Percentiles rank a stretch among this genome's conserved stretches.
phyloP scores from a whole-genome alignment of 768 basidiomycete species.

The Russula brevipes region DNA sequence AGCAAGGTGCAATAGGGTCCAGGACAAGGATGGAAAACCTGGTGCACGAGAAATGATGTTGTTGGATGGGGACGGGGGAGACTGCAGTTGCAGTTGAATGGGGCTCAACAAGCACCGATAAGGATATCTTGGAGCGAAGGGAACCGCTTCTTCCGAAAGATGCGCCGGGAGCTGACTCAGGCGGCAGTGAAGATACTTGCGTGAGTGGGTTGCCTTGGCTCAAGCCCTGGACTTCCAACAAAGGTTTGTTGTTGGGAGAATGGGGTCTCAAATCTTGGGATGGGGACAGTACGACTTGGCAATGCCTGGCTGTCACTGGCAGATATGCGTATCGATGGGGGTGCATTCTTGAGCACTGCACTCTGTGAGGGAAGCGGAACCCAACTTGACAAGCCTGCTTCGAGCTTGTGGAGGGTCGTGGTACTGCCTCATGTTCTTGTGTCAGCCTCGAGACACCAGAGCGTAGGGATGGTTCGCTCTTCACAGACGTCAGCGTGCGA shows the following conservation, averaged over 20 bases:
- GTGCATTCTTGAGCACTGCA: neutral
- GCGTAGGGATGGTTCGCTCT: slow-evolving; percentile 16
- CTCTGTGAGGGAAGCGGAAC: neutral
- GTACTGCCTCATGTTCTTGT: neutral
- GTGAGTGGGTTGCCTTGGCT: slow-evolving; percentile 37
- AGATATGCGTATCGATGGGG: slow-evolving; percentile 13
- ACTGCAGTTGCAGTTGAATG: too few relatives aligned
- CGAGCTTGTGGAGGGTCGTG: neutral
- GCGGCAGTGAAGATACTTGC: slow-evolving; percentile 37
- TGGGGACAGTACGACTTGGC: neutral
- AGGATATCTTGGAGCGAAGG: slow-evolving; percentile 59
- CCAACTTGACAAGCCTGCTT: neutral
- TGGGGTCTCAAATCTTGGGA: neutral
- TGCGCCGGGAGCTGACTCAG: slow-evolving; percentile 35
- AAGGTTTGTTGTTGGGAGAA: slow-evolving; percentile 18
- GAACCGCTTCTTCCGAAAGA: slow-evolving; percentile 31
- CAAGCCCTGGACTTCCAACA: slow-evolving; percentile 32
- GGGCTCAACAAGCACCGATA: slow-evolving; percentile 69
- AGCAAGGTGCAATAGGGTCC: too few relatives aligned
- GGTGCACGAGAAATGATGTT: too few relatives aligned
- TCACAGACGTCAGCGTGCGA: slow-evolving; percentile 5
- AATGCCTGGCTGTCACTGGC: neutral
- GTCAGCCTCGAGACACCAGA: neutral
- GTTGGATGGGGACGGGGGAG: too few relatives aligned
- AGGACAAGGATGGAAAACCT: too few relatives aligned